Conservation (phyloP, 805 yeast genomes). For the Kregervanrija delftensis region DNA sequence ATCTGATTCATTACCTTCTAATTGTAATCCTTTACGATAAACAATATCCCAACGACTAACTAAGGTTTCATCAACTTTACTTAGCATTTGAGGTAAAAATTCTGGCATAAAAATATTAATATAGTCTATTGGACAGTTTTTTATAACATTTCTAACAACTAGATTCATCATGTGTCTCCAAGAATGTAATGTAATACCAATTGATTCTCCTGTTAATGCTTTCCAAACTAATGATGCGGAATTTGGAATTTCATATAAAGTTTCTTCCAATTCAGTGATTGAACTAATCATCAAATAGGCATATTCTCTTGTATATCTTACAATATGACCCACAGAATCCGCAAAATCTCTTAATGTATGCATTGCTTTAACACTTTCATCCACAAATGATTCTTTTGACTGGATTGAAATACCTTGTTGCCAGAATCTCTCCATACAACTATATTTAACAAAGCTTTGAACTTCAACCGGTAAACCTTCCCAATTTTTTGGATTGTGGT, state of each 20-base stretch:
- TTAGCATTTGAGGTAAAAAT: constrained; percentile 70
- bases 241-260: constrained; percentile 79
- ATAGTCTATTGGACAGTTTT: constrained; percentile 75
- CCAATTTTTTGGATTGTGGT: constrained; percentile 94
- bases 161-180: constrained; percentile 96
- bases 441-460: constrained; percentile 82
- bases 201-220: constrained; percentile 77
- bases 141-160: constrained; percentile 77
- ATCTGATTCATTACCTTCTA: constrained; percentile 54
- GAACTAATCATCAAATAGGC: constrained; percentile 88
- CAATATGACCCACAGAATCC: constrained; percentile 93
- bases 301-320: constrained; percentile 92
- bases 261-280: constrained; percentile 81
- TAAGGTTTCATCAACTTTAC: constrained; percentile 66
- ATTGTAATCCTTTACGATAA: constrained; percentile 47
- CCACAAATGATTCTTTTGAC: constrained; percentile 88
- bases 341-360: constrained; percentile 94
- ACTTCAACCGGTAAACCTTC: constrained; percentile 78
- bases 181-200: constrained; percentile 87
- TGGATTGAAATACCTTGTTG: constrained; percentile 96
- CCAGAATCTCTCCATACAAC: constrained; percentile 94
- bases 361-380: constrained; percentile 90
- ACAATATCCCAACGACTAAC: constrained; percentile 71
- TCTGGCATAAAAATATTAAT: constrained; percentile 66
- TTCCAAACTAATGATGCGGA: constrained; percentile 73